Evolutionary conservation across 75 land plant species (phyloP), one percentile per base, ranked within the genome.

Genomic region (Azolla pinnata): DNA sequence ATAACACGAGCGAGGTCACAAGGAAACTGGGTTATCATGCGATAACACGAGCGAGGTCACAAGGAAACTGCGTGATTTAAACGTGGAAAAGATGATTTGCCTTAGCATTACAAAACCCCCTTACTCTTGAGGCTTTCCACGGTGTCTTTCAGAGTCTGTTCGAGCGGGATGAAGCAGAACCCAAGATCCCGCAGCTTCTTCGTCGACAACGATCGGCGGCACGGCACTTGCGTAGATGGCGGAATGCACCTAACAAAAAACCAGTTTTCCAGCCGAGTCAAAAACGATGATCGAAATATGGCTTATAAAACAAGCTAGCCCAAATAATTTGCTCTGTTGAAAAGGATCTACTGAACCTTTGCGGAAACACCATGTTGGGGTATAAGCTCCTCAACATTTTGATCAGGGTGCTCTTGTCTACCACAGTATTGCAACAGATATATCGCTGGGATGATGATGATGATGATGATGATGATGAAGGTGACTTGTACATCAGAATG

Each of bases 361-460:
- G 56, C 68, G n/a, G 88, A 78, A 42, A 78, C 62, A 1, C 73
- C 65, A 59, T 79, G 75, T 79, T 28, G 2, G 92, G 92, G 62
- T 58, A 79, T 30, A 73, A n/a, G 42, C 53, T 56, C 58, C 32
- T 63, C 48, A 87, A 44, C 44, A 56, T 73, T 19, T 67, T 75
- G 9, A 71, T 59, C 44, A 87, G 30, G 31, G 76, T 84, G n/a
- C 61, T 29, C 2, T 31, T 32, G 23, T 58, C 61, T 5, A 74
- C 2, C 2, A 17, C 1, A 45, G 64, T 48, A 27, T 78, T 34
- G 29, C 60, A 30, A 44, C 88, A 88, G 19, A 88, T 26, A 63
- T 84, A 84, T 31, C 88, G 61, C 24, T 85, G 85, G 1, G 56
- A 32, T 2, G 88, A 85, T 25, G 67, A 62, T 12, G 75, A 61